These are phyloP conservation scores for Hyaloscypha bicolor DNA, from an alignment of 495 filamentous ascomycete species.

Conservation along the genomic window DNA sequence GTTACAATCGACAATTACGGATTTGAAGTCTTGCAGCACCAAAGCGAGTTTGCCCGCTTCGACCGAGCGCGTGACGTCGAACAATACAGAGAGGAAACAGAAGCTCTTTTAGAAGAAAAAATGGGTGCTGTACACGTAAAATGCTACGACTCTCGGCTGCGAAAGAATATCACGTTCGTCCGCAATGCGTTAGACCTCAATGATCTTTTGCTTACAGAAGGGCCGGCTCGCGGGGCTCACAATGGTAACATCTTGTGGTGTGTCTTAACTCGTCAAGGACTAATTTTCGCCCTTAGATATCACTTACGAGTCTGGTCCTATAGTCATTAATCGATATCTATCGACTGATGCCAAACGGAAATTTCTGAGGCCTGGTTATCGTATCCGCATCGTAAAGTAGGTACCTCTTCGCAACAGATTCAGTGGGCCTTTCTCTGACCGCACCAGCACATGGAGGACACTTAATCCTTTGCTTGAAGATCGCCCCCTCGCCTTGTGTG, in stretches of 20 bases:
- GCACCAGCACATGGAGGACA: constrained; percentile 23
- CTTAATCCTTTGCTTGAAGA: constrained; percentile 25
- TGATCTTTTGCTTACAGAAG: constrained; percentile 22
- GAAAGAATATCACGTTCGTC: constrained; percentile 17
- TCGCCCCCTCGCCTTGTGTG: constrained; percentile 24
- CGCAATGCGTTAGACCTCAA: constrained; percentile 10
- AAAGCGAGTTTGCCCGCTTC: constrained; percentile 3
- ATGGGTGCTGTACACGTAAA: constrained; percentile 16
- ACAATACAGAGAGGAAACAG: constrained; percentile 16
- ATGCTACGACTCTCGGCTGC: constrained; percentile 19
- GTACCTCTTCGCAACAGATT: not conserved
- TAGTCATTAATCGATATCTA: constrained; percentile 21
- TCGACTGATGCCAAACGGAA: not conserved
- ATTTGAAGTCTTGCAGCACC: constrained; percentile 20
- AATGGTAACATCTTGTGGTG: constrained; percentile 7
- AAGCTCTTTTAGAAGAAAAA: constrained; percentile 9
- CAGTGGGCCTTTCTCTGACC: not conserved
- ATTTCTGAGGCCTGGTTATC: constrained; percentile 19
- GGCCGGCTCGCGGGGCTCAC: constrained; percentile 24
- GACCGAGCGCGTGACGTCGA: constrained; percentile 1
- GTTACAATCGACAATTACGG: constrained; percentile 6
- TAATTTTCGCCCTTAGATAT: constrained; percentile 14
- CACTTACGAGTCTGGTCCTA: constrained; percentile 24
- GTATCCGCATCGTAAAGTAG: constrained; percentile 26
- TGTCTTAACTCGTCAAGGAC: not conserved